These are phyloP conservation scores for Myxozyma nipponensis DNA, from an alignment of 805 yeast genomes.

Conservation along the genomic window DNA sequence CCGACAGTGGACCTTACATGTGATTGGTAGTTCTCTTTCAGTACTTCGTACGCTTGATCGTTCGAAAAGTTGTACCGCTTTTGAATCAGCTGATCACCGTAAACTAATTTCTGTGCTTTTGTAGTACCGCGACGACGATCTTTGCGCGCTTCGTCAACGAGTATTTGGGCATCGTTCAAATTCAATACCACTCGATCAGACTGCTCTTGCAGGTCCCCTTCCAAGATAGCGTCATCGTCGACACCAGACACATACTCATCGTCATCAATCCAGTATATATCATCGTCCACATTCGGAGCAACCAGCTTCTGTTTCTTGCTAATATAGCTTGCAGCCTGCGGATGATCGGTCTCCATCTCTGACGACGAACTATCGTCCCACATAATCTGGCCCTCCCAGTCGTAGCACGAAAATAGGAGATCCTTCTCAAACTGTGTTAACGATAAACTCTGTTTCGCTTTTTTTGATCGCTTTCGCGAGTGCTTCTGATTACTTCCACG, in stretches of 20 bases:
- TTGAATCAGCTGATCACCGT: slow-evolving; percentile 46
- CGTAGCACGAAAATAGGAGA: slow-evolving; percentile 26
- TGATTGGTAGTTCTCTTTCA: slow-evolving; percentile 82
- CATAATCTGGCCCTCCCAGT: slow-evolving; percentile 26
- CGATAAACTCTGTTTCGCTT: slow-evolving; percentile 1
- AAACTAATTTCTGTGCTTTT: slow-evolving; percentile 42
- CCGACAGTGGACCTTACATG: slow-evolving; percentile 92
- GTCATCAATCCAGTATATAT: slow-evolving; percentile 25
- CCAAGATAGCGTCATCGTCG: slow-evolving; percentile 64
- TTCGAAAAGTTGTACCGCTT: slow-evolving; percentile 79
- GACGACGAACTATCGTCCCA: slow-evolving; percentile 21
- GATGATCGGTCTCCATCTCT: slow-evolving; percentile 2
- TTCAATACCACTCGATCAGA: slow-evolving; percentile 50
- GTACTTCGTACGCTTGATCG: slow-evolving; percentile 76
- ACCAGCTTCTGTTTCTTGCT: slow-evolving; percentile 2
- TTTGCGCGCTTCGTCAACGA: slow-evolving; percentile 48
- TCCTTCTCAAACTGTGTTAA: slow-evolving; percentile 17
- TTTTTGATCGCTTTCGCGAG: slow-evolving; percentile 5
- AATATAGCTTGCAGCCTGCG: neutral
- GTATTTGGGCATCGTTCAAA: slow-evolving; percentile 79
- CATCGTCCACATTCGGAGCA: slow-evolving; percentile 14
- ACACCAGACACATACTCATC: slow-evolving; percentile 37
- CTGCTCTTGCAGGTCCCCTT: slow-evolving; percentile 47
- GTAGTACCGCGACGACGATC: slow-evolving; percentile 1
- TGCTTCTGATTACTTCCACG: slow-evolving; percentile 1